Evolutionary conservation across 257 asterid species (phyloP).

Genomic region (Osmanthus fragrans): DNA sequence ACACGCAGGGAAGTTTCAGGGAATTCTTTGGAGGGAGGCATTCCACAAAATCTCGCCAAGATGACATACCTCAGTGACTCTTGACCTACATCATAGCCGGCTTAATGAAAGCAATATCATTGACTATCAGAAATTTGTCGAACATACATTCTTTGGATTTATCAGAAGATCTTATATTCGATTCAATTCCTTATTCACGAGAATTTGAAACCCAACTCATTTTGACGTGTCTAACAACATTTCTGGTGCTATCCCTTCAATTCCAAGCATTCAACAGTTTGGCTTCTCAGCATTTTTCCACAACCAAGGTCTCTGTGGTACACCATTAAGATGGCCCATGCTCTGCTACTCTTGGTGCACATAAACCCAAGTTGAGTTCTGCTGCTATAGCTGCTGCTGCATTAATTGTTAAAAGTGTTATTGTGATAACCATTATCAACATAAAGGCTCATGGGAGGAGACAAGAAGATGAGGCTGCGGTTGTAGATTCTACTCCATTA

Average conservation of each 20-base stretch:
- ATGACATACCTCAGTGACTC: constrained; percentile 59
- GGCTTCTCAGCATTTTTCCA: constrained; percentile 64
- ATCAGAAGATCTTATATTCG: constrained; percentile 57
- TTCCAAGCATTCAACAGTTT: constrained; percentile 50
- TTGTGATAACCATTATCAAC: constrained; percentile 65
- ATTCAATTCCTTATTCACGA: constrained; percentile 58
- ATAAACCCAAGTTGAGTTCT: constrained; percentile 56
- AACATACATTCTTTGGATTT: constrained; percentile 64
- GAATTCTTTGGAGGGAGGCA: constrained; percentile 55
- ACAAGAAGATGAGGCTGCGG: constrained; percentile 47
- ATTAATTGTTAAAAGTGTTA: constrained; percentile 64
- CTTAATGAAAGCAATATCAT: constrained; percentile 67
- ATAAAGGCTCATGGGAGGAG: constrained; percentile 54
- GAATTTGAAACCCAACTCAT: constrained; percentile 51
- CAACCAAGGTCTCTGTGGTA: constrained; percentile 78
- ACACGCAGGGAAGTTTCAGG: constrained; percentile 71
- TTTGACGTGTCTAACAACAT: constrained; percentile 82
- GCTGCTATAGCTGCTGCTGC: constrained; percentile 79
- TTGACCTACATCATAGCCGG: constrained; percentile 71
- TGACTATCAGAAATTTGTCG: constrained; percentile 58
- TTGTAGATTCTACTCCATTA: constrained; percentile 67
- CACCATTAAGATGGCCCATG: constrained; percentile 55
- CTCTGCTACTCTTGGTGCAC: constrained; percentile 18
- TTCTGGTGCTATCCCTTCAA: constrained; percentile 73
- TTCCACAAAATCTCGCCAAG: constrained; percentile 63